Conservation (phyloP, 495 filamentous ascomycete species). For the Lepraria neglecta region DNA sequence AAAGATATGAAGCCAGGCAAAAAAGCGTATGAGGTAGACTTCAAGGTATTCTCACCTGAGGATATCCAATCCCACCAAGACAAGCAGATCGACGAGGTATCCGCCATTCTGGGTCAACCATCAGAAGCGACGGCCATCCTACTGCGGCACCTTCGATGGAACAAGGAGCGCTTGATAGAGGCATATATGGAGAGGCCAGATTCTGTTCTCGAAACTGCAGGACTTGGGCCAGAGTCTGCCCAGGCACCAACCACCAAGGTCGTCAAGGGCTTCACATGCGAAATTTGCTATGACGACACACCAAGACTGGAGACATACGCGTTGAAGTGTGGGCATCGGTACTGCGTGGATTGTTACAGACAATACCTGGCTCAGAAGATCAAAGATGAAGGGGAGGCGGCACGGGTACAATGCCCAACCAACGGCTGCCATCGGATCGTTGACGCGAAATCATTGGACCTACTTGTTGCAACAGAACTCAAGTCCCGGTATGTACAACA, state of each 20-base stretch:
- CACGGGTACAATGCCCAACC: conserved; percentile 86
- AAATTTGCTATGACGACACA: conserved; percentile 92
- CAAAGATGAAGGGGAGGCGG: conserved; percentile 87
- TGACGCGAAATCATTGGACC: conserved; percentile 77
- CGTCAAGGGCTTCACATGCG: conserved; percentile 75
- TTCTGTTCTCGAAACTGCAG: conserved; percentile 75
- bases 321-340: conserved; percentile 94
- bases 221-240: conserved; percentile 62
- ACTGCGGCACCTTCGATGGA: conserved; percentile 84
- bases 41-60: conserved; percentile 66
- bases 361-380: conserved; percentile 91
- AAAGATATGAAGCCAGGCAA: conserved; percentile 68
- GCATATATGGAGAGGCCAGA: conserved; percentile 83
- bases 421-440: conserved; percentile 85
- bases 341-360: conserved; percentile 86
- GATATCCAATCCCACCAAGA: conserved; percentile 82
- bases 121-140: conserved; percentile 86
- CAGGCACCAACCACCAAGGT: conserved; percentile 59
- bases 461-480: conserved; percentile 70
- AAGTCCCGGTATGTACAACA: conserved; percentile 49
- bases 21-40: conserved; percentile 78
- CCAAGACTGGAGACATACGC: conserved; percentile 78
- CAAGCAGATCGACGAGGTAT: conserved; percentile 78
- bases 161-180: conserved; percentile 89
- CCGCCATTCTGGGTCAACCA: conserved; percentile 76